Conservation (phyloP, 139 green algal species). For the Spirogloea muscicola region DNA sequence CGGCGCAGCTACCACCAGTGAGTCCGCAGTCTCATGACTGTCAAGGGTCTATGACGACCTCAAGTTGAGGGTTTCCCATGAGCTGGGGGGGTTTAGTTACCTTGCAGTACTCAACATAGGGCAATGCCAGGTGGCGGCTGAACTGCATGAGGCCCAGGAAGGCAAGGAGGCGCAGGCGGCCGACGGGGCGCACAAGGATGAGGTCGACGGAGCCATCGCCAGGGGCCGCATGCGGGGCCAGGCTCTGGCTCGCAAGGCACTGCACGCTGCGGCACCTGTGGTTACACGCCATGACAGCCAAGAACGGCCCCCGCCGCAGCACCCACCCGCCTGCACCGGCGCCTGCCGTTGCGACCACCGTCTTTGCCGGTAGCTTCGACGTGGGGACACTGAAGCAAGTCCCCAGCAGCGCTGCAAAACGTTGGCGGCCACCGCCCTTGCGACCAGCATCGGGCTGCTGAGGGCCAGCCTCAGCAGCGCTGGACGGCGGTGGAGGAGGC, state of each 20-base stretch:
- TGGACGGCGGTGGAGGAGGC: too few species aligned
- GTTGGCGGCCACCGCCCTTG: neutral
- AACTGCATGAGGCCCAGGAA: conserved; percentile 11
- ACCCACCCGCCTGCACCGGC: conserved; percentile 1
- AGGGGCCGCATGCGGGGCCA: neutral
- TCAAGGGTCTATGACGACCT: too few species aligned
- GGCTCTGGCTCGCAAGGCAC: neutral
- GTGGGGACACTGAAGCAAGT: too few species aligned
- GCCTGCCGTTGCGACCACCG: too few species aligned
- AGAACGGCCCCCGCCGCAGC: neutral
- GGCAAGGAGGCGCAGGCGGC: neutral
- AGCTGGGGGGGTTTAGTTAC: too few species aligned
- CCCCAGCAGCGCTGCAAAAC: neutral
- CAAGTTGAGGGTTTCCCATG: too few species aligned
- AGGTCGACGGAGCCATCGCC: neutral
- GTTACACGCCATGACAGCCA: conserved; percentile 7
- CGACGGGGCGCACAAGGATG: neutral
- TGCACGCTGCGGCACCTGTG: conserved; percentile 9
- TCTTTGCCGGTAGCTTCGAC: too few species aligned
- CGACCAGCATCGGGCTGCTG: too few species aligned
- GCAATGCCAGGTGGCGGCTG: neutral
- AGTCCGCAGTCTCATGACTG: too few species aligned
- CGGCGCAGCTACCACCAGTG: neutral
- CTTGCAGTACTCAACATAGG: conserved; percentile 14
- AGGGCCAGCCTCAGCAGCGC: too few species aligned